Evolutionary conservation across 2,329 filamentous ascomycete species (phyloP), one percentile per base, ranked within the genome.

Genomic region (Metarhizium brunneum): DNA sequence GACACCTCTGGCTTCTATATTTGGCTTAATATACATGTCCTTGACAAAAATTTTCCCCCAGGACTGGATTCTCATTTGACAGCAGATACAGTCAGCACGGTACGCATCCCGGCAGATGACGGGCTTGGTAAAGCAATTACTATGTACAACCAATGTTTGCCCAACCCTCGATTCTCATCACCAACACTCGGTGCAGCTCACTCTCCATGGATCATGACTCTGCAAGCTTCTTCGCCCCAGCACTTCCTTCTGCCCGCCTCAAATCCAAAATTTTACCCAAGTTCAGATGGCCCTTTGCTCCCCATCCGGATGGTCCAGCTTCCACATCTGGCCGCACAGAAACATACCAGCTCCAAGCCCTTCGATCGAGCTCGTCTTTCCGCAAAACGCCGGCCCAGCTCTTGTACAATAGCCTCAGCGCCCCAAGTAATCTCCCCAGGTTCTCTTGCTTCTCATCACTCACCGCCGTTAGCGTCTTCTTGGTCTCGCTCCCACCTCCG

Each of bases 281-380:
- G 61, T 76, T 83, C 32, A 95, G 74, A 54, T 76, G 73, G 1
- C 87, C 89, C 69, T 92, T 94, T 13, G 86, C 87, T 32, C 90
- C 90, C 90, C 90, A 95, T 2, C 91, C 90, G 20, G 83, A 81
- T 50, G 82, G 81, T 0, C 90, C 91, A 56, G 77, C 72, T 57
- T 88, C 84, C 2, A 95, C 87, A 20, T 89, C 85, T 1, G 90
- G 90, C 59, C 91, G 76, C 20, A 92, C 83, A 25, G 81, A 78
- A 2, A 87, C 76, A 69, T 95, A 95, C 90, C 90, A 95, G 11
- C 74, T 74, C 88, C 90, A 95, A 18, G 89, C 88, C 57, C 84
- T 80, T 58, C 79, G 78, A 66, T 95, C 88, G 53, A 95, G 73
- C 63, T 95, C 88, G 16, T 80, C 75, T 4, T 73, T 71, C 30